Base-by-base conservation (phyloP, 805 yeast genomes). In the Suhomyces pyralidae region DNA sequence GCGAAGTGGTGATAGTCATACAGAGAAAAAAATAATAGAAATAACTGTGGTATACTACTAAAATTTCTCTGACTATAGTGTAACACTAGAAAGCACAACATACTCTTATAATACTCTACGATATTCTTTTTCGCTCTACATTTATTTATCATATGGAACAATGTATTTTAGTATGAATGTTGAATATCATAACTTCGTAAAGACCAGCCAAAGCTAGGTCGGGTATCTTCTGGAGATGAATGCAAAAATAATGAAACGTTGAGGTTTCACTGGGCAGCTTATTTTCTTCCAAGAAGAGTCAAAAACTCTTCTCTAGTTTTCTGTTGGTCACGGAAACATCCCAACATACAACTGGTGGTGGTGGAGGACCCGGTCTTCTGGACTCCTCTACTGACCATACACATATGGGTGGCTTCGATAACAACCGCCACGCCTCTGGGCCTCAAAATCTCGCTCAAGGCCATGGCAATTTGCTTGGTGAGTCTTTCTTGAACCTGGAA, bases 381-480 rank as follows among this genome's bases (percentile, higher is more conserved):
- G 25, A 94, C 90, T 52, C 99, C 99, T 66, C 99, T 82, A 68
- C 96, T 90, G 25, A 93, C 98, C 99, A 94, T 94, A 70, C 99
- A 94, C 99, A 94, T 94, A 68, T 94, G 99, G 2, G 93, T 83
- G 17, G 97, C 97, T 71, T 94, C 99, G 63, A 94, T 91, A 25
- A 94, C 98, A 40, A 94, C 99, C 1, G 98, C 99, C 7, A 94
- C 99, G 56, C 99, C 99, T 63, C 92, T 81, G 15, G 99, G 99
- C 64, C 88, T 86, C 63, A 94, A 78, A 54, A 92, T 89, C 65
- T 91, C 97, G 67, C 86, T 84, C 51, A 94, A 73, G 0, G 98
- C 97, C 88, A 91, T 89, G 30, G 99, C 98, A 51, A 94, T 92
- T 70, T 94, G 99, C 69, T 94, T 94, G 10, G 99, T 94, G 56